Percentiles rank a stretch among this genome's conserved stretches.
Evolutionary conservation across 2,329 filamentous ascomycete genomes (phyloP).

Genomic region (Aspergillus ibericus): DNA sequence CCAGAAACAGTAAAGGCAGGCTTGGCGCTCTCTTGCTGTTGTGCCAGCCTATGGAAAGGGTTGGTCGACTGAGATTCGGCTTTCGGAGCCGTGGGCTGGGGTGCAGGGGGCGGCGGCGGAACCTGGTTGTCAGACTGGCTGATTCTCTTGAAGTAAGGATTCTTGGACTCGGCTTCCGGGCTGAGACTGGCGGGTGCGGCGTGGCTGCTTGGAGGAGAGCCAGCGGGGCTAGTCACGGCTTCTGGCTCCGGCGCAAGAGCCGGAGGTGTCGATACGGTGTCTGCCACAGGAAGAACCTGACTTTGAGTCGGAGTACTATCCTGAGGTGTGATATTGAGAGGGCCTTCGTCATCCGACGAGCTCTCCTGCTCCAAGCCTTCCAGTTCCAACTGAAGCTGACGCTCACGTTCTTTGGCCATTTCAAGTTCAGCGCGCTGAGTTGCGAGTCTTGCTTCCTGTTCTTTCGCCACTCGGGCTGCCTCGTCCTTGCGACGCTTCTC

Average conservation of each 20-base stretch:
- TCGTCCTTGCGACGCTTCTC: slow-evolving; percentile 92
- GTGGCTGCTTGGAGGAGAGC: slow-evolving; percentile 51
- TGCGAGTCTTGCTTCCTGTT: slow-evolving; percentile 81
- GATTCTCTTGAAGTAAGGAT: slow-evolving; percentile 92
- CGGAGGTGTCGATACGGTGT: slow-evolving; percentile 29
- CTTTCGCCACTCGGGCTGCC: slow-evolving; percentile 78
- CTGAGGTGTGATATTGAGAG: slow-evolving; percentile 66
- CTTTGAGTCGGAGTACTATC: slow-evolving; percentile 60
- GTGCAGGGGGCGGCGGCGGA: slow-evolving; percentile 46
- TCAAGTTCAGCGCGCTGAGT: slow-evolving; percentile 89
- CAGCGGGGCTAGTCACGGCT: slow-evolving; percentile 51
- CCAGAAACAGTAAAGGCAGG: slow-evolving; percentile 53
- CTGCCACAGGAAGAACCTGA: slow-evolving; percentile 50
- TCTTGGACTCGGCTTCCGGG: slow-evolving; percentile 76
- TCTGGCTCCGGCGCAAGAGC: slow-evolving; percentile 46
- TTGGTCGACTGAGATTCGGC: slow-evolving; percentile 74
- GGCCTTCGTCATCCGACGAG: slow-evolving; percentile 78
- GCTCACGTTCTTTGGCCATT: slow-evolving; percentile 82
- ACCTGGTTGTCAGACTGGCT: slow-evolving; percentile 63
- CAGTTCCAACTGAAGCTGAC: slow-evolving; percentile 83
- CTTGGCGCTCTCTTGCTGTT: slow-evolving; percentile 57
- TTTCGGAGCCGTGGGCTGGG: slow-evolving; percentile 41
- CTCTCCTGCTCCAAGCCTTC: slow-evolving; percentile 75
- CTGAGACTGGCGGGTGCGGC: slow-evolving; percentile 56
- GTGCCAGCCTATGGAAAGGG: slow-evolving; percentile 85